Base-by-base conservation (phyloP, 257 asterid species). In the Mentha longifolia region DNA sequence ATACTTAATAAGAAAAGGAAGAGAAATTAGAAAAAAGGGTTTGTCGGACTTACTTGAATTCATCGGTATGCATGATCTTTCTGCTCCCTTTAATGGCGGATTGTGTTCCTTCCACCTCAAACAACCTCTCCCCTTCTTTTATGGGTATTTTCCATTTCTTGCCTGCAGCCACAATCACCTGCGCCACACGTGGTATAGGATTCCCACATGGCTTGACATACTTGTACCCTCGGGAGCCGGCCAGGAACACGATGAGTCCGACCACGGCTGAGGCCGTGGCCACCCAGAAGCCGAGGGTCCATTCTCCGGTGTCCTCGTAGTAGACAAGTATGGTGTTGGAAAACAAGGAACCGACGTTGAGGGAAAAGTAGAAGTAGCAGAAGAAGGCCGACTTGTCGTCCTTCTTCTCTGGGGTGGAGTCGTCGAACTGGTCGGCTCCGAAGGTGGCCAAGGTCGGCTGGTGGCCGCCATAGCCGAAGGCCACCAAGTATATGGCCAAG, bases 391-490 rank as follows among this genome's bases (percentile, higher is more conserved):
- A 71, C 61, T 77, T 85, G 2, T 86, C 72, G 1, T 56, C 59
- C 46, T 33, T 70, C 43, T 65, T 74, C 74, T 78, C 82, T 0
- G 83, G 83, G 31, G 54, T 61, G 3, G 78, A 57, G 50, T 80
- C 89, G 22, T 84, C 85, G 22, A 89, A 88, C 59, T 91, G 97
- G 51, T 91, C 97, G 0, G 97, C 80, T 22, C 97, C 97, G 37
- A 91, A 79, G 10, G 97, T 88, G 30, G 96, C 97, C 16, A 89
- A 43, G 10, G 97, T 89, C 2, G 97, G 97, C 54, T 91, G 96
- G 76, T 88, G 91, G 12, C 96, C 97, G 7, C 97, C 97, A 58
- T 89, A 85, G 62, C 97, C 97, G 2, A 89, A 77, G 1, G 97
- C 96, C 3, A 89, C 89, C 15, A 91, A 60, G 78, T 89, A 91